A percentile compares a stretch with the other conserved stretches of the same genome.
These are phyloP conservation scores for Beauveria australis DNA, from an alignment of 2,329 filamentous ascomycete genomes.

Conservation along the genomic window DNA sequence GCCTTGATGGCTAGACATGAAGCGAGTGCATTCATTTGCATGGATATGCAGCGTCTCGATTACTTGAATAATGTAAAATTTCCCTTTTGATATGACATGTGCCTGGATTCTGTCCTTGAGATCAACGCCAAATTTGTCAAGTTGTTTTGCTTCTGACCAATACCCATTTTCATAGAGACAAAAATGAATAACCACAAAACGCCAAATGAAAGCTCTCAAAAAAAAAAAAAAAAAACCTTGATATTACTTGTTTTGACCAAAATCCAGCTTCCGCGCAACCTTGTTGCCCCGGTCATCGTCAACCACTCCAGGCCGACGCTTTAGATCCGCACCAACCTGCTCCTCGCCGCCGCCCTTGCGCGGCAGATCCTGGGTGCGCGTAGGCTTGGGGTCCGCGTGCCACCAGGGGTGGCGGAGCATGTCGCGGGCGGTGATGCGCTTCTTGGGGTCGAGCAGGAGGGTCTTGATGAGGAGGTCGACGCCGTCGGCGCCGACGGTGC, in stretches of 20 bases:
- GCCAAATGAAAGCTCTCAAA: background rate
- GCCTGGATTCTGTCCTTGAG: background rate
- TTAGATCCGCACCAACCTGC: slow-evolving; percentile 75
- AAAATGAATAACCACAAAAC: background rate
- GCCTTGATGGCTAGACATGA: background rate
- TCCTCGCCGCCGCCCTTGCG: slow-evolving; percentile 64
- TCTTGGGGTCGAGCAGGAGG: slow-evolving; percentile 77
- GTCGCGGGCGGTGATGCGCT: slow-evolving; percentile 66
- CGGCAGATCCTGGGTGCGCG: slow-evolving; percentile 72
- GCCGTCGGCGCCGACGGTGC: slow-evolving; percentile 70
- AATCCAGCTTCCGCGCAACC: slow-evolving; percentile 76
- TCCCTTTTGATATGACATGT: too few species aligned
- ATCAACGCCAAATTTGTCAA: background rate
- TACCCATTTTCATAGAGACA: background rate
- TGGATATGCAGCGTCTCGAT: background rate
- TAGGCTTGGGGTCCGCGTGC: slow-evolving; percentile 74
- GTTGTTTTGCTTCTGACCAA: background rate
- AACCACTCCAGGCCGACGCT: slow-evolving; percentile 59
- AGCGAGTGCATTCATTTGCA: background rate
- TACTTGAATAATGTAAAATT: background rate
- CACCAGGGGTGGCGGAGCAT: slow-evolving; percentile 83
- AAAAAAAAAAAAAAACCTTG: background rate
- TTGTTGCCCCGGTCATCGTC: slow-evolving; percentile 63
- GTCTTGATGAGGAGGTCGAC: slow-evolving; percentile 85
- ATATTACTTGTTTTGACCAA: slow-evolving; percentile 36